Percentiles rank a stretch among this genome's conserved stretches.
Evolutionary conservation across 2,329 filamentous ascomycete genomes (phyloP).

Genomic region (Fusarium drepaniforme): DNA sequence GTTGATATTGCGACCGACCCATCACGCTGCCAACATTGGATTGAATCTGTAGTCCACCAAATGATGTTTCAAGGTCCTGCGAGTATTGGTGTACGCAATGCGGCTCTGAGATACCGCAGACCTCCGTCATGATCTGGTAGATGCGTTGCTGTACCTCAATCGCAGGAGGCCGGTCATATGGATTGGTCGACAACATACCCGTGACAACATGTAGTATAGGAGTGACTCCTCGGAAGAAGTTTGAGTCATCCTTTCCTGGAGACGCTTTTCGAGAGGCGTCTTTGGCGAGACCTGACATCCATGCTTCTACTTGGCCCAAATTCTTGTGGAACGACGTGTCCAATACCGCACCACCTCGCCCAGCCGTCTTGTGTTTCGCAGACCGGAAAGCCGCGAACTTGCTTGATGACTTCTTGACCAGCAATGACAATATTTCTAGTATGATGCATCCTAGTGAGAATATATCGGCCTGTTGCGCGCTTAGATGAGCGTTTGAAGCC

Average conservation of each 20-base stretch:
- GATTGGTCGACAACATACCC: conserved; percentile 66
- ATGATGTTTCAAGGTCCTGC: conserved; percentile 46
- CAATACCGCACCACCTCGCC: conserved; percentile 69
- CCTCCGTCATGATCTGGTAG: conserved; percentile 64
- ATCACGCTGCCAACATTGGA: conserved; percentile 16
- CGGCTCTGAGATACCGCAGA: conserved; percentile 61
- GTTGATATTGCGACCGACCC: conserved; percentile 18
- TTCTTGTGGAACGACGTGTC: conserved; percentile 82
- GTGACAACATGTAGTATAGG: conserved; percentile 66
- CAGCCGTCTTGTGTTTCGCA: conserved; percentile 71
- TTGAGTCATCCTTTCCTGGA: conserved; percentile 53
- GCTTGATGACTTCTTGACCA: conserved; percentile 75
- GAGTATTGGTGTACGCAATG: conserved; percentile 67
- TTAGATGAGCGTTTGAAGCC: conserved; percentile 57
- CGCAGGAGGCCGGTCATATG: conserved; percentile 65
- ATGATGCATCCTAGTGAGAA: conserved; percentile 81
- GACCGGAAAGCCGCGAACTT: conserved; percentile 76
- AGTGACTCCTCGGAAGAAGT: conserved; percentile 62
- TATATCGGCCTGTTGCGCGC: conserved; percentile 73
- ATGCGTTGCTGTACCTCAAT: conserved; percentile 64
- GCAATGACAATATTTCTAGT: conserved; percentile 76
- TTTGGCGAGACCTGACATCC: conserved; percentile 73
- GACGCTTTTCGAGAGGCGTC: conserved; percentile 65
- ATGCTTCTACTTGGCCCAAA: conserved; percentile 74
- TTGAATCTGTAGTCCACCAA: conserved; percentile 40